Evolutionary conservation across 2,329 filamentous ascomycete species (phyloP).

Genomic region (Leptographium procerum): DNA sequence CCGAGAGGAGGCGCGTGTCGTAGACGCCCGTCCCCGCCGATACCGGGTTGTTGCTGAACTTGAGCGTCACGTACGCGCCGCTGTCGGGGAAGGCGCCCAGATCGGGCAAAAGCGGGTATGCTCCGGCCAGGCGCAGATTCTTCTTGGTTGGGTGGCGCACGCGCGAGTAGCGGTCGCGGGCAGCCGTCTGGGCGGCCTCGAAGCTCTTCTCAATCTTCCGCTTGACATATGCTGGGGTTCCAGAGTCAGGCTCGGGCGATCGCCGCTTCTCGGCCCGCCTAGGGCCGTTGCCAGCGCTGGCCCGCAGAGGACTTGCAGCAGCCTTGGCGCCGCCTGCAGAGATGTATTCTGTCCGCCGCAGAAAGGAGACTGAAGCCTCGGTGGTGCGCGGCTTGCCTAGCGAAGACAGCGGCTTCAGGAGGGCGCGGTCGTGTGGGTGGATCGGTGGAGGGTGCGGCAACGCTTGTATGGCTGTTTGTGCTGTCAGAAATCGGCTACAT

Average conservation of each 20-base stretch:
- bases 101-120: slow-evolving; percentile 52
- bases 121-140: slow-evolving; percentile 46
- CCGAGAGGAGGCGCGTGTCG: slow-evolving; percentile 49
- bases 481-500: neutral
- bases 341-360: slow-evolving; percentile 94
- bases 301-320: slow-evolving; percentile 7
- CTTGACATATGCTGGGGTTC: slow-evolving; percentile 55
- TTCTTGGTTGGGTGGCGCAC: slow-evolving; percentile 49
- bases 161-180: slow-evolving; percentile 43
- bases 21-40: slow-evolving; percentile 38
- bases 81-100: slow-evolving; percentile 58
- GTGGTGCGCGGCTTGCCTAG: slow-evolving; percentile 73
- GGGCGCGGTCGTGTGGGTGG: slow-evolving; percentile 72
- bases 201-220: slow-evolving; percentile 56
- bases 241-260: slow-evolving; percentile 30
- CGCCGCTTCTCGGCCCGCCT: slow-evolving; percentile 31
- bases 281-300: slow-evolving; percentile 6
- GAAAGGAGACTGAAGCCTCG: slow-evolving; percentile 76
- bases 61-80: slow-evolving; percentile 58
- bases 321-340: slow-evolving; percentile 45
- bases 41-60: slow-evolving; percentile 56
- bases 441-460: slow-evolving; percentile 57
- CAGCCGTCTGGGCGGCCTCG: slow-evolving; percentile 38
- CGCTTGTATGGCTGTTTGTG: slow-evolving; percentile 62
- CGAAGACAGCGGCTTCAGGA: slow-evolving; percentile 72